These are phyloP conservation scores for Trichoderma koningiopsis DNA, from an alignment of 2,329 filamentous ascomycete genomes.

Conservation along the genomic window DNA sequence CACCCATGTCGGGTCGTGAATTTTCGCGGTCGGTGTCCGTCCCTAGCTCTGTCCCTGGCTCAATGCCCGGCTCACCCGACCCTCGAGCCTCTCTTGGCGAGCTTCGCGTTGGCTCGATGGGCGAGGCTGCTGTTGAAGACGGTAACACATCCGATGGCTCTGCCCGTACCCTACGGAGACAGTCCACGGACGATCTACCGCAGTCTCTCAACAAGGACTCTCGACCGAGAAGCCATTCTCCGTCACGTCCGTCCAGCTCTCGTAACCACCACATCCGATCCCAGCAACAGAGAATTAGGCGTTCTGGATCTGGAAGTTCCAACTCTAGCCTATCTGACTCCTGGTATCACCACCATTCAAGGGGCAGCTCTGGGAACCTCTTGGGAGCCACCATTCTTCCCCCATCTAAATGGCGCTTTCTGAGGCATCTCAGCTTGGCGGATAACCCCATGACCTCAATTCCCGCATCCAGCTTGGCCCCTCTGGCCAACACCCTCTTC, in stretches of 20 bases:
- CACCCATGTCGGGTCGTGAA: constrained; percentile 65
- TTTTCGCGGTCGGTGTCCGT: constrained; percentile 67
- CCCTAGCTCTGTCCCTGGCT: constrained; percentile 55
- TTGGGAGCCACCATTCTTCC: constrained; percentile 72
- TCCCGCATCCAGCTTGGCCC: constrained; percentile 71
- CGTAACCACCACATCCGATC: constrained; percentile 70
- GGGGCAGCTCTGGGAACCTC: constrained; percentile 79
- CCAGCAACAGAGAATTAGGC: constrained; percentile 73
- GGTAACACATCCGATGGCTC: constrained; percentile 38
- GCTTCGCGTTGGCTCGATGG: constrained; percentile 62
- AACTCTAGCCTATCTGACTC: constrained; percentile 74
- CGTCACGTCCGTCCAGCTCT: constrained; percentile 73
- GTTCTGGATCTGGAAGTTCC: constrained; percentile 90
- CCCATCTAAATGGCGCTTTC: constrained; percentile 88
- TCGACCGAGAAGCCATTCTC: constrained; percentile 77
- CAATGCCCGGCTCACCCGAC: constrained; percentile 60
- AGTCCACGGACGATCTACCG: constrained; percentile 51
- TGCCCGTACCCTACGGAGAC: constrained; percentile 47
- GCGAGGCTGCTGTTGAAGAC: constrained; percentile 52
- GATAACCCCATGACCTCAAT: constrained; percentile 89
- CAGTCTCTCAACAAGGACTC: constrained; percentile 48
- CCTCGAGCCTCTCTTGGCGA: constrained; percentile 51
- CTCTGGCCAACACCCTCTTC: constrained; percentile 83
- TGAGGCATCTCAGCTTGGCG: constrained; percentile 86
- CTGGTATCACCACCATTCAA: constrained; percentile 57